Base-by-base conservation (phyloP, 2,329 filamentous ascomycete genomes). In the Neodidymelliopsis sp. region DNA sequence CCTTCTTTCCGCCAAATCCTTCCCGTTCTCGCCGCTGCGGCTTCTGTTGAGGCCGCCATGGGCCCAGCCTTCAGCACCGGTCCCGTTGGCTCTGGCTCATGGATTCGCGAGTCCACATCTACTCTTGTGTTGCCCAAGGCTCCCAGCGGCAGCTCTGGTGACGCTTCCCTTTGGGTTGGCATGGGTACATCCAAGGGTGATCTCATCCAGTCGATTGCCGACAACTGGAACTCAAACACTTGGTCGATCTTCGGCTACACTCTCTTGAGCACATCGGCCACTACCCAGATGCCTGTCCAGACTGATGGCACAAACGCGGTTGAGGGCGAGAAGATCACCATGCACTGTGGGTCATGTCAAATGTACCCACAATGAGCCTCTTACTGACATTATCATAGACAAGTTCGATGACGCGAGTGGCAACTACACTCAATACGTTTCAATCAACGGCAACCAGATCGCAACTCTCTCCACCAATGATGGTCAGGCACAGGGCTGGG, bases 111-210 rank as follows among this genome's bases (percentile, higher is more conserved):
- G 53, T 64, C 76, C 6, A 75, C 69, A 9, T 74, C 77, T 1
- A 79, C 77, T 2, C 69, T 79, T 13, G 59, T 76, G 12, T 62
- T 79, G 2, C 77, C 77, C 3, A 65, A 70, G 0, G 54, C 58
- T 1, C 77, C 77, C 0, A 72, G 59, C 23, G 63, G 65, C 39
- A 65, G 57, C 28, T 56, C 59, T 6, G 74, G 75, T 10, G 66
- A 70, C 43, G 51, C 71, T 18, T 75, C 75, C 6, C 66, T 79
- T n/a, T 79, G 77, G 77, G 76, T 79, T 13, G 77, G 77, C 12
- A 79, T 79, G 77, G 77, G 77, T 2, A 79, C 76, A 6, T 77
- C 75, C 2, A 74, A 75, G n/a, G 77, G 77, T 15, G 76, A 79
- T 50, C 53, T 80, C 62, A 77, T 80, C 48, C 77, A 79, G 66